Percentiles rank a stretch among this genome's conserved stretches.
Conservation (phyloP, 2,329 filamentous ascomycete species). For the Catunica adiposa region DNA sequence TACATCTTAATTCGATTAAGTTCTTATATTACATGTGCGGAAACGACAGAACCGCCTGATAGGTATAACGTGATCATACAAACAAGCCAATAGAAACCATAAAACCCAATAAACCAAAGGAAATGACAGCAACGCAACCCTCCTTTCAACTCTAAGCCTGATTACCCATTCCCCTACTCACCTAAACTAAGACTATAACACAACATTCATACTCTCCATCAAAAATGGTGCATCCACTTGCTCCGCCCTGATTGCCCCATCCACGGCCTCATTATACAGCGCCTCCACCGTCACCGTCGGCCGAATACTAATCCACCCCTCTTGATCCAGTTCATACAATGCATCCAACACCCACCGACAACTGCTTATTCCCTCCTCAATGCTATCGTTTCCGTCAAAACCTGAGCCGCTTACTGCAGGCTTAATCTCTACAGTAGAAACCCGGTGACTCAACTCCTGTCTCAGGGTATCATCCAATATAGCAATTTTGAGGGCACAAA, state of each 20-base stretch:
- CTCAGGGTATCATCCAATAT: slow-evolving; percentile 6
- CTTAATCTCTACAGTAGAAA: slow-evolving; percentile 5
- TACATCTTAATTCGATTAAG: no score
- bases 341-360: slow-evolving; percentile 11
- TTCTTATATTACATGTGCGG: background rate
- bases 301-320: slow-evolving; percentile 13
- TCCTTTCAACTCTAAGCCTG: background rate
- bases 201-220: slow-evolving; percentile 5
- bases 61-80: background rate
- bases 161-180: no score
- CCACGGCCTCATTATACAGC: slow-evolving; percentile 12
- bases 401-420: slow-evolving; percentile 1
- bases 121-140: background rate
- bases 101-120: background rate
- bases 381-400: slow-evolving; percentile 9
- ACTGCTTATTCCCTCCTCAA: slow-evolving; percentile 10
- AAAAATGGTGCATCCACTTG: slow-evolving; percentile 9
- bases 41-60: background rate
- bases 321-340: slow-evolving; percentile 10
- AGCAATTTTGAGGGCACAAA: slow-evolving; percentile 12
- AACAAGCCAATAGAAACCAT: background rate
- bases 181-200: no score
- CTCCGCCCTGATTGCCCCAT: slow-evolving; percentile 5
- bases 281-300: background rate
- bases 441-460: slow-evolving; percentile 2